Evolutionary conservation across 805 yeast genomes (phyloP).

Genomic region (Geotrichum ghanense): DNA sequence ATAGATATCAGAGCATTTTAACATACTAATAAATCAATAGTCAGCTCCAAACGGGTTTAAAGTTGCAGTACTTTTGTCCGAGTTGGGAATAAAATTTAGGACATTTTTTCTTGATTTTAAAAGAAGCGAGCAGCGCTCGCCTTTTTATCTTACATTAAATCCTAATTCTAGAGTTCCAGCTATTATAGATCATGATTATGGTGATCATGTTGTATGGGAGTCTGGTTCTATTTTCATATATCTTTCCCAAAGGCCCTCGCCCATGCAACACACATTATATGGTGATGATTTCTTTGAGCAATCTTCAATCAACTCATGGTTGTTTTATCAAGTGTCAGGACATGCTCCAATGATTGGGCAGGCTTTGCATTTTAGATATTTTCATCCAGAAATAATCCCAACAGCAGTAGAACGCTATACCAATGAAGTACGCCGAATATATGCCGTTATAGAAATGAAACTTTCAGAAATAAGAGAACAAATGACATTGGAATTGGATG

Average conservation of each 20-base stretch:
- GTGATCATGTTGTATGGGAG: conserved; percentile 83
- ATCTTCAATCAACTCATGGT: conserved; percentile 77
- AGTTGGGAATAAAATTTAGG: conserved; percentile 64
- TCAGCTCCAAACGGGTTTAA: conserved; percentile 95
- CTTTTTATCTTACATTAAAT: conserved; percentile 85
- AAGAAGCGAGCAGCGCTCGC: conserved; percentile 82
- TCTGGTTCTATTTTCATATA: conserved; percentile 86
- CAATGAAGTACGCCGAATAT: conserved; percentile 86
- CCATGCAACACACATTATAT: conserved; percentile 56
- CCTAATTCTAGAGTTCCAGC: conserved; percentile 97
- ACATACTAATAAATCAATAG: conserved; percentile 21
- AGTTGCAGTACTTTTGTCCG: conserved; percentile 82
- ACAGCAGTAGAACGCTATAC: conserved; percentile 85
- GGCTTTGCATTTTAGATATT: conserved; percentile 85
- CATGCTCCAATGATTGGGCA: conserved; percentile 98
- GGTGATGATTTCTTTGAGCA: conserved; percentile 68
- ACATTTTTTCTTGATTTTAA: conserved; percentile 81
- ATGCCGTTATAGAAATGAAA: conserved; percentile 91
- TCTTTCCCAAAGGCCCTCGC: conserved; percentile 39
- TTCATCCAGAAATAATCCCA: conserved; percentile 76
- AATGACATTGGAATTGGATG: conserved; percentile 75
- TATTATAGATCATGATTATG: conserved; percentile 74
- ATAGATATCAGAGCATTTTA: background rate
- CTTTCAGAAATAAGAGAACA: conserved; percentile 88
- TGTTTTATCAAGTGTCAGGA: conserved; percentile 91